These are phyloP conservation scores for Tilletia caries DNA, from an alignment of 1,284 basidiomycete genomes.

Conservation along the genomic window DNA sequence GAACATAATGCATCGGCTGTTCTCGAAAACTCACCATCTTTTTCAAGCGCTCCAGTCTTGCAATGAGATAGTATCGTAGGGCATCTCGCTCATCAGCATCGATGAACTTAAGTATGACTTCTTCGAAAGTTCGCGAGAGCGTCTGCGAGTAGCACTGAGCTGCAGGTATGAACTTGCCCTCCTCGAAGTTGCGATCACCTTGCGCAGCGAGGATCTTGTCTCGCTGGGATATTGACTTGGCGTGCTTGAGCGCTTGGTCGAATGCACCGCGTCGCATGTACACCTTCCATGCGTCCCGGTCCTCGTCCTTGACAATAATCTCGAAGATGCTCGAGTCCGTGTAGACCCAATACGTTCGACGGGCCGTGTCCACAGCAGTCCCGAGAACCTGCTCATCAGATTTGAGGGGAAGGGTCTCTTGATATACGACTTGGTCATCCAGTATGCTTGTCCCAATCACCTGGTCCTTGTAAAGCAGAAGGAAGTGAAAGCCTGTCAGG, in stretches of 20 bases:
- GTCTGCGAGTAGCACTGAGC: slow-evolving; percentile 77
- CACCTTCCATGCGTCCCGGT: slow-evolving; percentile 89
- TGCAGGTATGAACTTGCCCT: slow-evolving; percentile 80
- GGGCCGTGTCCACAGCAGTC: slow-evolving; percentile 67
- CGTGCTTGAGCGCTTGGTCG: slow-evolving; percentile 72
- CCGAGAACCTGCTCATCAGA: slow-evolving; percentile 42
- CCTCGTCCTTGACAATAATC: slow-evolving; percentile 79
- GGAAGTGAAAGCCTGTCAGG: slow-evolving; percentile 86
- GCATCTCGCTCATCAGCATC: slow-evolving; percentile 90
- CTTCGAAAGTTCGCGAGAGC: slow-evolving; percentile 76
- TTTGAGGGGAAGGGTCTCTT: slow-evolving; percentile 61
- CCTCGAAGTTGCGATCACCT: slow-evolving; percentile 76
- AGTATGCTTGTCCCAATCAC: slow-evolving; percentile 55
- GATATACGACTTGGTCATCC: slow-evolving; percentile 77
- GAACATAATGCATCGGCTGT: background rate
- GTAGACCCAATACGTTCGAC: slow-evolving; percentile 91
- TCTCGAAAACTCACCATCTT: slow-evolving; percentile 66
- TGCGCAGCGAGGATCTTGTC: slow-evolving; percentile 80
- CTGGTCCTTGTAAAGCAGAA: slow-evolving; percentile 77
- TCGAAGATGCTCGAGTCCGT: slow-evolving; percentile 87
- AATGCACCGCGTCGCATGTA: slow-evolving; percentile 76
- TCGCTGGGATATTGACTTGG: slow-evolving; percentile 78
- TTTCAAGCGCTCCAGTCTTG: slow-evolving; percentile 75
- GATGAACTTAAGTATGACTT: slow-evolving; percentile 83
- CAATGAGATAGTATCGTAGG: slow-evolving; percentile 81